Conservation (phyloP, 2,329 filamentous ascomycete species). For the Sphaerulina musiva region DNA sequence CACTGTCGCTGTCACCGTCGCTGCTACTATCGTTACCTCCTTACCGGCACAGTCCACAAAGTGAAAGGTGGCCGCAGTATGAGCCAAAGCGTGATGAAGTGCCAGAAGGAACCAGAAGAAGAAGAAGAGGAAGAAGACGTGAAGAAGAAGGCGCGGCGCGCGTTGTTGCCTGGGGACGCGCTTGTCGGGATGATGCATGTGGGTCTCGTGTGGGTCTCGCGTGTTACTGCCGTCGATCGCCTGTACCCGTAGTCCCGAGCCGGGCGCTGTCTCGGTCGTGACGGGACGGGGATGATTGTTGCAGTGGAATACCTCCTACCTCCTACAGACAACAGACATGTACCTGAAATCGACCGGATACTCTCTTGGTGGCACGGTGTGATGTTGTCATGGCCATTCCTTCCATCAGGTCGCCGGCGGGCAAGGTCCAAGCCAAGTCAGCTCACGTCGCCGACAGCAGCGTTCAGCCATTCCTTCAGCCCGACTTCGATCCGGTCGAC, state of each 20-base stretch:
- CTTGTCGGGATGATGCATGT: background rate
- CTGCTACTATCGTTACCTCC: background rate
- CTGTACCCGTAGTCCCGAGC: no score
- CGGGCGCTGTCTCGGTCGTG: no score
- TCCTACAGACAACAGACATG: no score
- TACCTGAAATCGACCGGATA: no score
- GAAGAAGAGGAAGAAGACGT: background rate
- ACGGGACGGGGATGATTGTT: no score
- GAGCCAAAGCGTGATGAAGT: background rate
- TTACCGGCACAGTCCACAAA: background rate
- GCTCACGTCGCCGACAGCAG: constrained; percentile 64
- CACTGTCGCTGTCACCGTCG: background rate
- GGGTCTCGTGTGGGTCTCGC: background rate
- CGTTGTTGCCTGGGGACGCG: constrained; percentile 6
- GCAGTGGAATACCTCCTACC: no score
- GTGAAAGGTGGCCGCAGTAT: background rate
- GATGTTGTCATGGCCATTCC: constrained; percentile 13
- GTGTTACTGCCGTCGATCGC: background rate
- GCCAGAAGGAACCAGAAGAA: background rate
- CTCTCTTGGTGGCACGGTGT: no score
- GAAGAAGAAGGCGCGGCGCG: background rate
- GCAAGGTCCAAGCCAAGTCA: constrained; percentile 37
- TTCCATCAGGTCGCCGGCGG: background rate
- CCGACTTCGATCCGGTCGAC: constrained; percentile 73
- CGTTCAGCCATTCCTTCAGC: constrained; percentile 66